These are phyloP conservation scores for Dendrobium chrysotoxum DNA, from an alignment of 106 monocot genomes.

Conservation along the genomic window DNA sequence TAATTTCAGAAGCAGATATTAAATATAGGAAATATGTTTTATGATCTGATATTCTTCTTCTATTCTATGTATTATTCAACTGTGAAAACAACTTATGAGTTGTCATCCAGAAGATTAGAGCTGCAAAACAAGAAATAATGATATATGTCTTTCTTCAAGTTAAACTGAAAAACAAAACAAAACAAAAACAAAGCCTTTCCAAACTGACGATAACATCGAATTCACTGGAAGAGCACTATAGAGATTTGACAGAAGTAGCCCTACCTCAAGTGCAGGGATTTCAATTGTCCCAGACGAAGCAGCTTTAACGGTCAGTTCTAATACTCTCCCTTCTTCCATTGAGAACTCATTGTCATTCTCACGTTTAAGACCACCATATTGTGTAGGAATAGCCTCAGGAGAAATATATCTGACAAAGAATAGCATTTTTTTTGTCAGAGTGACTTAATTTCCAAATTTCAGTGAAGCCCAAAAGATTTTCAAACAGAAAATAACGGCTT, in stretches of 20 bases:
- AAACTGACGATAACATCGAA: no score
- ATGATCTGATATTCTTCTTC: no score
- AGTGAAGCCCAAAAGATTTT: not conserved
- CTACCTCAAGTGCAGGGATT: constrained; percentile 43
- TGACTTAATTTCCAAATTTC: not conserved
- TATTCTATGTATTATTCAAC: not conserved
- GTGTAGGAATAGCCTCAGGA: constrained; percentile 51
- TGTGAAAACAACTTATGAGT: not conserved
- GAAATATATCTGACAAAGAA: constrained; percentile 36
- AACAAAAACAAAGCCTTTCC: no score
- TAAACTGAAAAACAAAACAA: no score
- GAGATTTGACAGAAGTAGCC: no score
- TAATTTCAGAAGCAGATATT: no score
- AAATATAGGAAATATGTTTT: no score
- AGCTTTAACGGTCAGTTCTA: constrained; percentile 36
- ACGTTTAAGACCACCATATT: constrained; percentile 71
- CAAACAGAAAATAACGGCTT: not conserved
- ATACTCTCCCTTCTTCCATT: constrained; percentile 19
- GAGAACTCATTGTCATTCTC: constrained; percentile 45
- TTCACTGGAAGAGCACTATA: no score
- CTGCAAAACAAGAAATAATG: no score
- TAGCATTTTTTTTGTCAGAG: not conserved
- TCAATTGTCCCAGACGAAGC: constrained; percentile 38
- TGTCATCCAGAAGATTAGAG: no score
- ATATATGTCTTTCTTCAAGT: no score